Evolutionary conservation across 2,329 filamentous ascomycete species (phyloP).

Genomic region (Microdochium paspali): DNA sequence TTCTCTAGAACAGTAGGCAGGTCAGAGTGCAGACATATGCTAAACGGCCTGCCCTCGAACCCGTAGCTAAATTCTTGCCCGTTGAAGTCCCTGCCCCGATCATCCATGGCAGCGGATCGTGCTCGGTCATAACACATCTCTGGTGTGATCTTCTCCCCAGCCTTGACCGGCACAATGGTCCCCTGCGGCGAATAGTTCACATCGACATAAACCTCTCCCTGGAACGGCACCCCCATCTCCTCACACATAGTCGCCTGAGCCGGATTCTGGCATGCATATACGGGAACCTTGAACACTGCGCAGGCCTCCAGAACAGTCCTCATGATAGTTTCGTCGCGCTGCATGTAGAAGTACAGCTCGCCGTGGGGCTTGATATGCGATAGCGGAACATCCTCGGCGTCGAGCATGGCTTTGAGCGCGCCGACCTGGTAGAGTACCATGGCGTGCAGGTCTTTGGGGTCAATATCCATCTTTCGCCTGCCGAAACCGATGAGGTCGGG

Average conservation of each 20-base stretch:
- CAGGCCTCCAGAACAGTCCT: slow-evolving; percentile 17
- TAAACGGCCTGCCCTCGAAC: slow-evolving; percentile 13
- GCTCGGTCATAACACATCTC: slow-evolving; percentile 11
- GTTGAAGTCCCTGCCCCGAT: slow-evolving; percentile 7
- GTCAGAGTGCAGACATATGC: slow-evolving; percentile 20
- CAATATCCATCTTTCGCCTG: slow-evolving; percentile 49
- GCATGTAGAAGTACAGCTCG: slow-evolving; percentile 37
- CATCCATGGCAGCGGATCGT: slow-evolving; percentile 6
- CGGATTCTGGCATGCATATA: slow-evolving; percentile 15
- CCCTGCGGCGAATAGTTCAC: slow-evolving; percentile 11
- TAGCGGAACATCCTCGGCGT: slow-evolving; percentile 42
- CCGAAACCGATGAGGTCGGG: slow-evolving; percentile 60
- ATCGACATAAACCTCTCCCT: slow-evolving; percentile 11
- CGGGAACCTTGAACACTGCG: slow-evolving; percentile 15
- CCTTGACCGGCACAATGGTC: slow-evolving; percentile 10
- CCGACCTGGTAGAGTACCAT: slow-evolving; percentile 55
- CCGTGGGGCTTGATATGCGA: slow-evolving; percentile 57
- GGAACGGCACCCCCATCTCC: slow-evolving; percentile 8
- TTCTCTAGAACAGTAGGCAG: slow-evolving; percentile 17
- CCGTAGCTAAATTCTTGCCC: slow-evolving; percentile 10
- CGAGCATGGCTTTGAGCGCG: slow-evolving; percentile 49
- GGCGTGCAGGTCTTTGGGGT: slow-evolving; percentile 45
- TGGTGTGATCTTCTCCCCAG: slow-evolving; percentile 8
- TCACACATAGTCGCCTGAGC: slow-evolving; percentile 11
- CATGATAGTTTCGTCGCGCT: slow-evolving; percentile 14